Evolutionary conservation across 2,329 filamentous ascomycete genomes (phyloP).

Genomic region (Sporothrix mexicana): DNA sequence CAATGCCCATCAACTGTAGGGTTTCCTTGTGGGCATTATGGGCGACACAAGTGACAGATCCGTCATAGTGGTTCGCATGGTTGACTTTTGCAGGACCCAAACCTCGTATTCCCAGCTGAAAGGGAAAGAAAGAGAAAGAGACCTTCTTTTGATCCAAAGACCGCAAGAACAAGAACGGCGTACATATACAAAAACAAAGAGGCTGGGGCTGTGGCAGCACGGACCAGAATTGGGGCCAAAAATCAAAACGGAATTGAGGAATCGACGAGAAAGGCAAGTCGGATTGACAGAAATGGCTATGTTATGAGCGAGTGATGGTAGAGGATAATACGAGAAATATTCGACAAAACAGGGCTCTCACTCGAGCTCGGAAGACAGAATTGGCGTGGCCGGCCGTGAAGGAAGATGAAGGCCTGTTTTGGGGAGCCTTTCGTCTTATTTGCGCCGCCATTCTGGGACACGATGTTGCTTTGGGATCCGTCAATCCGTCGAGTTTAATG

Average conservation of each 20-base stretch:
- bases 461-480: neutral
- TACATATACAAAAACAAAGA: neutral
- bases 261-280: no score
- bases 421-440: neutral
- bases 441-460: slow-evolving; percentile 2
- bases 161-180: neutral
- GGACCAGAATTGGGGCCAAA: neutral
- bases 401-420: neutral
- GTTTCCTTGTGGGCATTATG: neutral
- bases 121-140: no score
- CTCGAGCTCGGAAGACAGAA: neutral
- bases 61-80: neutral
- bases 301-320: no score
- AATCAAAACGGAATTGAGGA: no score
- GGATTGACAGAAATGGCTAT: no score
- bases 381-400: neutral
- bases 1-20: neutral
- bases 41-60: neutral
- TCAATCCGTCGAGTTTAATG: no score
- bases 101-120: slow-evolving; percentile 14
- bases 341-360: neutral
- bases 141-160: neutral
- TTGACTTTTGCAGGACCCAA: neutral
- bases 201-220: slow-evolving; percentile 18
- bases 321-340: neutral